phyloP scores from a whole-genome alignment of 164 flowering plant genomes.

The Taxillus chinensis region DNA sequence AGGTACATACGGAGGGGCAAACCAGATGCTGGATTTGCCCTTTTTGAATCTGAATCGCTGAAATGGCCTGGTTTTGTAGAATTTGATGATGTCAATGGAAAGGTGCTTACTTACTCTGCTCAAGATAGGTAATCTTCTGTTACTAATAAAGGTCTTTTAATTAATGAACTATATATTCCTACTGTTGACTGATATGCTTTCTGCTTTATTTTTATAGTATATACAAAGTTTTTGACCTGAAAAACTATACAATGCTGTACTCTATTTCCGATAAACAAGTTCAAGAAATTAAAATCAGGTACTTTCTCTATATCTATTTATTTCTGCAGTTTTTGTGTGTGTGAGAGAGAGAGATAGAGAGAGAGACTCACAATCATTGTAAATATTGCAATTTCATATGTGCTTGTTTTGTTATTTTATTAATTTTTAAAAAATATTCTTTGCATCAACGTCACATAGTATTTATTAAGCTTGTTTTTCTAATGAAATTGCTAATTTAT shows the following conservation, averaged over 20 bases:
- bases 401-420: no score
- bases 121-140: slow-evolving; percentile 50
- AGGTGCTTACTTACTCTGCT: slow-evolving; percentile 90
- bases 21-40: slow-evolving; percentile 89
- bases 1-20: slow-evolving; percentile 79
- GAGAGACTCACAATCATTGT: no score
- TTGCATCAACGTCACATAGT: no score
- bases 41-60: slow-evolving; percentile 87
- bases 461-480: no score
- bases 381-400: no score
- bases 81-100: slow-evolving; percentile 98
- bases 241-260: slow-evolving; percentile 86
- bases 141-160: not conserved
- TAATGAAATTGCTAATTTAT: no score
- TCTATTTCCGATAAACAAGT: slow-evolving; percentile 89
- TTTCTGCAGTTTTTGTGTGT: no score
- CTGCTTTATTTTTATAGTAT: slow-evolving; percentile 28
- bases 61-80: slow-evolving; percentile 99
- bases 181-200: slow-evolving; percentile 7
- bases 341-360: no score
- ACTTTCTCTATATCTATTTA: not conserved
- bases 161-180: not conserved
- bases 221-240: slow-evolving; percentile 92
- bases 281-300: slow-evolving; percentile 97
- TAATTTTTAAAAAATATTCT: no score